Evolutionary conservation across 495 filamentous ascomycete species (phyloP).

Genomic region (Hyaloscypha variabilis): DNA sequence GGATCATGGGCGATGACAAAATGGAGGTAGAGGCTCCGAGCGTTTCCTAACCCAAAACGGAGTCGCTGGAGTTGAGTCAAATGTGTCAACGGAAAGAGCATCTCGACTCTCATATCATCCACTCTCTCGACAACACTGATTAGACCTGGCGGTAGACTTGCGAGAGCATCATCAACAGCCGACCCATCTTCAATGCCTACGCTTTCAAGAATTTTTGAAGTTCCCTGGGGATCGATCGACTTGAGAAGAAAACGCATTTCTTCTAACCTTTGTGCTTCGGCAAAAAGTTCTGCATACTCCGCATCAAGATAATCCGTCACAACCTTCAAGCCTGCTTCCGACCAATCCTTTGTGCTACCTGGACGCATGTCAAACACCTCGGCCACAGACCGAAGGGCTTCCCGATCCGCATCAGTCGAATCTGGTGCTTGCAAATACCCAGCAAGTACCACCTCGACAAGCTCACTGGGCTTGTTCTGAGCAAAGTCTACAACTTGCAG

Average conservation of each 20-base stretch:
- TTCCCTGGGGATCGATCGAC: not conserved
- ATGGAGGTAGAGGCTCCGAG: constrained; percentile 3
- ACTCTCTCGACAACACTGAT: constrained; percentile 15
- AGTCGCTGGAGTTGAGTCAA: constrained; percentile 6
- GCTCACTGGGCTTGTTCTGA: not conserved
- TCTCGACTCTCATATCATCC: not conserved
- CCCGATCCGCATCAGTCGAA: not conserved
- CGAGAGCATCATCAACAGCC: not conserved
- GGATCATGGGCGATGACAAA: constrained; percentile 3
- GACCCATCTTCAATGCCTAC: constrained; percentile 4
- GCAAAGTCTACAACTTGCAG: constrained; percentile 4
- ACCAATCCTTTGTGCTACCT: not conserved
- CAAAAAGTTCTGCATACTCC: constrained; percentile 4
- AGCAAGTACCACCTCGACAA: constrained; percentile 1
- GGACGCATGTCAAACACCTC: not conserved
- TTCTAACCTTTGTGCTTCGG: constrained; percentile 8
- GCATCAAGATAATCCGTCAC: constrained; percentile 11
- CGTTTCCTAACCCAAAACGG: constrained; percentile 3
- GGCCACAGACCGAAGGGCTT: constrained; percentile 3
- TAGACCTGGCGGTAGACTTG: constrained; percentile 2
- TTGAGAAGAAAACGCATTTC: constrained; percentile 1
- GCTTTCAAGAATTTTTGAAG: not conserved
- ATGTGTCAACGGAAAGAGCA: constrained; percentile 7
- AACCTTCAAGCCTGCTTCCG: not conserved
- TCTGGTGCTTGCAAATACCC: constrained; percentile 3